Evolutionary conservation across 495 filamentous ascomycete species (phyloP).

Genomic region (Penicillium arizonense): DNA sequence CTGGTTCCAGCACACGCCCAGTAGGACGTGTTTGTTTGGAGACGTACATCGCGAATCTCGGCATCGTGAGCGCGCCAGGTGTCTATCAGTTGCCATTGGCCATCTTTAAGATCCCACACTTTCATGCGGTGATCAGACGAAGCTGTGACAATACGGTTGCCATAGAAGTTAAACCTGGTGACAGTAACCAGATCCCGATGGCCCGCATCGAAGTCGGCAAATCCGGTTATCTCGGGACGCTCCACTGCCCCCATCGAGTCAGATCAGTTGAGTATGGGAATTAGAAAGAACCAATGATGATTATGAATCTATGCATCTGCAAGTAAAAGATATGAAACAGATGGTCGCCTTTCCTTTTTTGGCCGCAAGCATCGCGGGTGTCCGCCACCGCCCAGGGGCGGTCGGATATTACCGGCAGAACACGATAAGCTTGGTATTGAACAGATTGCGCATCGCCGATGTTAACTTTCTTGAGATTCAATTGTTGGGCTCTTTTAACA

Average conservation of each 20-base stretch:
- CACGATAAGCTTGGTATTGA: slow-evolving; percentile 24
- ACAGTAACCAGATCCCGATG: slow-evolving; percentile 54
- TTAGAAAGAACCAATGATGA: slow-evolving; percentile 23
- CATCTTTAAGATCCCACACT: slow-evolving; percentile 82
- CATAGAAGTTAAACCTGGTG: slow-evolving; percentile 69
- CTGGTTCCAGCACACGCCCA: slow-evolving; percentile 2
- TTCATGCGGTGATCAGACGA: slow-evolving; percentile 92
- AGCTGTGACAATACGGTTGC: slow-evolving; percentile 84
- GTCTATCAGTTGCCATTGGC: slow-evolving; percentile 76
- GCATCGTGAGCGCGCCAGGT: slow-evolving; percentile 90
- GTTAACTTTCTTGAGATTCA: slow-evolving; percentile 13
- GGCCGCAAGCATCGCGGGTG: slow-evolving; percentile 21
- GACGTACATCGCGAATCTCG: slow-evolving; percentile 80
- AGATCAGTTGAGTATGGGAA: slow-evolving; percentile 9
- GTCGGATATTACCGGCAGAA: slow-evolving; percentile 30
- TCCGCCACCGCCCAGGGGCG: slow-evolving; percentile 25
- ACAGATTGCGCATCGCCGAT: slow-evolving; percentile 29
- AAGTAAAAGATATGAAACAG: slow-evolving; percentile 28
- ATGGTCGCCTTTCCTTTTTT: slow-evolving; percentile 22
- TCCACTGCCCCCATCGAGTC: slow-evolving; percentile 25
- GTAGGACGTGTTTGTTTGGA: not conserved
- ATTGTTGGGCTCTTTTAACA: not conserved
- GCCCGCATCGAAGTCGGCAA: slow-evolving; percentile 67
- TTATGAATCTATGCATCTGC: slow-evolving; percentile 20
- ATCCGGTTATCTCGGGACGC: slow-evolving; percentile 43